Evolutionary conservation across 768 basidiomycete species (phyloP).

Genomic region (Suillus cothurnatus): DNA sequence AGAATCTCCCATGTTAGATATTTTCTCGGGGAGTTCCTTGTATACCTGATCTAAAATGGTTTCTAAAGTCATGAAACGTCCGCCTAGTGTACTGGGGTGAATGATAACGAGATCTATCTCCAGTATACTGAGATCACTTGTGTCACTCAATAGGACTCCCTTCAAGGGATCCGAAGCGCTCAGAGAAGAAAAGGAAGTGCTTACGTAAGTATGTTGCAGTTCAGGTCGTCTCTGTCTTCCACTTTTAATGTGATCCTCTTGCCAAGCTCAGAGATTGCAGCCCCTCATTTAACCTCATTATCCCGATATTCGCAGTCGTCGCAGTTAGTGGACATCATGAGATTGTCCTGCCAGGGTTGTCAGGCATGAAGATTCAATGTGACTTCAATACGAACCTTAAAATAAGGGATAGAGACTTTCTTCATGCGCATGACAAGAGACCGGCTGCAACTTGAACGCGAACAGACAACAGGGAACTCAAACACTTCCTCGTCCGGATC

Average conservation of each 20-base stretch:
- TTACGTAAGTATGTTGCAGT: constrained; percentile 92
- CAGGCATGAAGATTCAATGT: not conserved
- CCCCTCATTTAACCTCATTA: constrained; percentile 95
- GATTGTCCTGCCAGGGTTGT: constrained; percentile 64
- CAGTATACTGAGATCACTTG: constrained; percentile 84
- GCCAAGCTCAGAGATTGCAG: constrained; percentile 88
- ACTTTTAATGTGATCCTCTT: constrained; percentile 88
- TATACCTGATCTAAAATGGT: constrained; percentile 93
- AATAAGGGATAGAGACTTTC: constrained; percentile 95
- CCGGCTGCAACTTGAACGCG: constrained; percentile 87
- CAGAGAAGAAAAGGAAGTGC: constrained; percentile 14
- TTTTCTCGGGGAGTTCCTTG: constrained; percentile 90
- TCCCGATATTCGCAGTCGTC: constrained; percentile 94
- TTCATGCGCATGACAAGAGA: constrained; percentile 90
- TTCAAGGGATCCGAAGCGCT: not conserved
- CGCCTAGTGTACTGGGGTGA: constrained; percentile 91
- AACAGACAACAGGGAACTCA: constrained; percentile 85
- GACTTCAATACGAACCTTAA: constrained; percentile 63
- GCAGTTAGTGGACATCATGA: constrained; percentile 99
- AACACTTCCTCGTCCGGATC: constrained; percentile 82
- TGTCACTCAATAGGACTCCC: constrained; percentile 71
- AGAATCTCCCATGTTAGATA: constrained; percentile 76
- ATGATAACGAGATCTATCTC: constrained; percentile 92
- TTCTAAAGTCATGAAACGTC: constrained; percentile 96
- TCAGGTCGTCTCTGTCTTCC: constrained; percentile 89